Conservation (phyloP, 208 protist species). For the Herpetomonas samuelpessoai region DNA sequence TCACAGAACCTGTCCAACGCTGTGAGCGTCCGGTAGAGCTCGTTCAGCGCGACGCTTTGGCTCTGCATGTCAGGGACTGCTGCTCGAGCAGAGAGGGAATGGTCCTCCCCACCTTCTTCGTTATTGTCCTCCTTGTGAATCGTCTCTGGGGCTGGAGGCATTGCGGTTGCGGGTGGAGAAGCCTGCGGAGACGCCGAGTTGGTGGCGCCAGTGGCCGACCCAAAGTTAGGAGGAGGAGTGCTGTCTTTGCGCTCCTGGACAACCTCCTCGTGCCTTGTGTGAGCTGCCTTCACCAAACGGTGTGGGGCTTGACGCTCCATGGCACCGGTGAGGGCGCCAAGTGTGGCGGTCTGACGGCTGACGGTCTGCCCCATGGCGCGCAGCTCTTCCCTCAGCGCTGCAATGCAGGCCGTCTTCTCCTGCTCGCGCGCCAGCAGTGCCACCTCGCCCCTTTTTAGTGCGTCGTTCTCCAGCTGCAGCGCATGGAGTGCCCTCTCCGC, state of each 20-base stretch:
- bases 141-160: too few relatives aligned
- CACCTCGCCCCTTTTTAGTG: slow-evolving; percentile 29
- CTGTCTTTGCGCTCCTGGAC: background rate
- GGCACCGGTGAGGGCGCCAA: slow-evolving; percentile 33
- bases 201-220: too few relatives aligned
- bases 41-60: too few relatives aligned
- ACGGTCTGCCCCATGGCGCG: slow-evolving; percentile 43
- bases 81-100: too few relatives aligned
- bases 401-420: slow-evolving; percentile 29
- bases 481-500: slow-evolving; percentile 41
- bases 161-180: too few relatives aligned
- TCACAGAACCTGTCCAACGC: background rate
- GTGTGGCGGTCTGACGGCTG: slow-evolving; percentile 48
- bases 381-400: slow-evolving; percentile 58
- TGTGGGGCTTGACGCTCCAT: slow-evolving; percentile 58
- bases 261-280: background rate
- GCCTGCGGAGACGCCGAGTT: too few relatives aligned
- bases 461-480: slow-evolving; percentile 55
- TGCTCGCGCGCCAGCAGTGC: slow-evolving; percentile 25
- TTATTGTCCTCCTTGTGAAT: too few relatives aligned
- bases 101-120: too few relatives aligned
- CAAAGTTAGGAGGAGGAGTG: background rate
- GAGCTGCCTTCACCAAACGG: slow-evolving; percentile 43
- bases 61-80: too few relatives aligned
- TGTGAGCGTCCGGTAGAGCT: background rate